Evolutionary conservation across 495 filamentous ascomycete species (phyloP).

Genomic region (Massariosphaeria phaeospora): DNA sequence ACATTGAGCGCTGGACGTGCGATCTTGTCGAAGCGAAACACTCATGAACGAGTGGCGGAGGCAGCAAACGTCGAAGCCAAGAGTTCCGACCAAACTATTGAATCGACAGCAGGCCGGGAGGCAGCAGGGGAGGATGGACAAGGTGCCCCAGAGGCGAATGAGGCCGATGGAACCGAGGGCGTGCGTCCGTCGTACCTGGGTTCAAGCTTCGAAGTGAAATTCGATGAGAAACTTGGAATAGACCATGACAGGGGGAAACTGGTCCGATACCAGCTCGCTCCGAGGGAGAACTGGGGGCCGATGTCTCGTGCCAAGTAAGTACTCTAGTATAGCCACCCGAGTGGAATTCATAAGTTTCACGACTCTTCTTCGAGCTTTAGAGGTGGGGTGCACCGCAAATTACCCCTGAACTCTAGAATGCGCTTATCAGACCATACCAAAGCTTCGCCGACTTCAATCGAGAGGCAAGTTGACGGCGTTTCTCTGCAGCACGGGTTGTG

Average conservation of each 20-base stretch:
- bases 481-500: no score
- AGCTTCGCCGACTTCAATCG: no score
- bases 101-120: conserved; percentile 36
- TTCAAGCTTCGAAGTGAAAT: conserved; percentile 60
- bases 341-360: no score
- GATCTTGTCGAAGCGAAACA: conserved; percentile 52
- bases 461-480: no score
- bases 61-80: conserved; percentile 31
- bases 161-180: conserved; percentile 12
- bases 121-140: conserved; percentile 15
- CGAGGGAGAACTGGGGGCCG: conserved; percentile 87
- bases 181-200: conserved; percentile 26
- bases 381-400: no score
- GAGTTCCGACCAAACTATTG: conserved; percentile 25
- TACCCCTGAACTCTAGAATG: no score
- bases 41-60: conserved; percentile 5
- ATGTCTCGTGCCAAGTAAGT: conserved; percentile 63
- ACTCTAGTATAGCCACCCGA: neutral
- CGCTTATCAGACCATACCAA: no score
- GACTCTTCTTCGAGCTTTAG: no score
- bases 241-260: conserved; percentile 59
- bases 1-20: conserved; percentile 62
- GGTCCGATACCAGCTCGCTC: conserved; percentile 83
- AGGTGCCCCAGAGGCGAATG: conserved; percentile 17
- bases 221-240: conserved; percentile 74